Evolutionary conservation across 192 early-diverging fungal species (phyloP), one percentile per base, ranked within the genome.

Genomic region (Mortierella antarctica): DNA sequence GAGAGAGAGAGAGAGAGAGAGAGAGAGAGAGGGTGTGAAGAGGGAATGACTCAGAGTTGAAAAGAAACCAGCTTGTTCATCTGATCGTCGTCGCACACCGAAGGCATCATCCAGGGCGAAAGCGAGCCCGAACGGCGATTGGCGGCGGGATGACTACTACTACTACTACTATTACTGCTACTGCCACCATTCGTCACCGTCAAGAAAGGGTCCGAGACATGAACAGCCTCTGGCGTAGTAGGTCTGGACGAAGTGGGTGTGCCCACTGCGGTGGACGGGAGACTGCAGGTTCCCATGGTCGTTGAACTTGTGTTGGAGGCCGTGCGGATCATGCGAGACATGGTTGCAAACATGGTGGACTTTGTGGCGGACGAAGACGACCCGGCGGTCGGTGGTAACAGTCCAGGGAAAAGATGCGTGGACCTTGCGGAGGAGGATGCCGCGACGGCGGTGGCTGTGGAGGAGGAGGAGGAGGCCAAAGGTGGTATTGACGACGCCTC

Each of bases 61-160:
- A 80, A 80, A 21, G 77, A 80, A 42, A 80, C 77, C 45, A 80
- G 49, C 55, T 80, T 80, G 60, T 80, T 80, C 77, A 80, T 80
- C 14, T 80, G 77, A 40, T 80, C 77, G 10, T 80, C 77, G 46
- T 80, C 70, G 55, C 77, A 80, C 53, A 80, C 77, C 17, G 70
- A 71, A 11, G 77, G 77, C 57, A 72, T 80, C 77, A 80, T 64
- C 77, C 77, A 80, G 18, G 75, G 75, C n/a, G 57, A 67, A 15
- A 57, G 67, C 10, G 65, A 46, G 0, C 39, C 13, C 47, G 52
- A 41, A 8, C 11, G 14, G 7, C 46, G 65, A 55, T 45, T 60
- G 31, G 31, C 31, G 31, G 31, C 3, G 31, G 31, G 31, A 31
- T 31, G 1, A 31, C 31, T 41, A 59, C 17, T 12, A 41, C 57